A percentile compares a stretch with the other conserved stretches of the same genome.
Evolutionary conservation across 768 basidiomycete species (phyloP).

Genomic region (Gloeostereum incarnatum): DNA sequence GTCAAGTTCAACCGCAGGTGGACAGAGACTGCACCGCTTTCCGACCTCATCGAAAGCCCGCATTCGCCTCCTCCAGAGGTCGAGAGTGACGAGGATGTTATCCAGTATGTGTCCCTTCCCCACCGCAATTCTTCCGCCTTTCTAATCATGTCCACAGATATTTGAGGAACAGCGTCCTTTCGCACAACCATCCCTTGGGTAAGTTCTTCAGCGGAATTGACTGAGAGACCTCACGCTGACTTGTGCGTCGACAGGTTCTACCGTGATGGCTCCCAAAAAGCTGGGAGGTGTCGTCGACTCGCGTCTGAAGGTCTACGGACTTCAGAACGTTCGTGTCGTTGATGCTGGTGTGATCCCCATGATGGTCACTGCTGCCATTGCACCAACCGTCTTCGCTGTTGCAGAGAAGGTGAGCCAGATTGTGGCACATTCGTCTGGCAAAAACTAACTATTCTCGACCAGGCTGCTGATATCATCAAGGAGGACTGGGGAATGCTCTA

Average conservation of each 20-base stretch:
- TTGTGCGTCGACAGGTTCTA: no score
- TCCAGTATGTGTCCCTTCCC: no score
- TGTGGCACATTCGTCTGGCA: background rate
- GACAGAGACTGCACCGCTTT: background rate
- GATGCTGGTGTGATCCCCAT: conserved; percentile 21
- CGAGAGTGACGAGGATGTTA: no score
- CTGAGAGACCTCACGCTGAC: no score
- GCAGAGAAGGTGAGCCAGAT: conserved; percentile 28
- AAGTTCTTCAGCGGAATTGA: no score
- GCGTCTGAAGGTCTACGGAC: conserved; percentile 29
- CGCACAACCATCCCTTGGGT: no score
- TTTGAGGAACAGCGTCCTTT: no score
- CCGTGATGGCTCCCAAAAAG: background rate
- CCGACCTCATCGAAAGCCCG: background rate
- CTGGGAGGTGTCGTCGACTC: conserved; percentile 34
- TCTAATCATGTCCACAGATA: no score
- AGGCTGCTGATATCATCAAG: conserved; percentile 39
- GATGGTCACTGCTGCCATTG: conserved; percentile 37
- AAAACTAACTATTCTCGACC: background rate
- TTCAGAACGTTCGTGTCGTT: conserved; percentile 26
- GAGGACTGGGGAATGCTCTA: no score
- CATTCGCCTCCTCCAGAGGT: background rate
- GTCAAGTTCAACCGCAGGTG: no score
- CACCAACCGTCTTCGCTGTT: conserved; percentile 41
- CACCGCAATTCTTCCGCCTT: no score